phyloP scores from a whole-genome alignment of 2,329 filamentous ascomycete species.

The Penicillium sp. region DNA sequence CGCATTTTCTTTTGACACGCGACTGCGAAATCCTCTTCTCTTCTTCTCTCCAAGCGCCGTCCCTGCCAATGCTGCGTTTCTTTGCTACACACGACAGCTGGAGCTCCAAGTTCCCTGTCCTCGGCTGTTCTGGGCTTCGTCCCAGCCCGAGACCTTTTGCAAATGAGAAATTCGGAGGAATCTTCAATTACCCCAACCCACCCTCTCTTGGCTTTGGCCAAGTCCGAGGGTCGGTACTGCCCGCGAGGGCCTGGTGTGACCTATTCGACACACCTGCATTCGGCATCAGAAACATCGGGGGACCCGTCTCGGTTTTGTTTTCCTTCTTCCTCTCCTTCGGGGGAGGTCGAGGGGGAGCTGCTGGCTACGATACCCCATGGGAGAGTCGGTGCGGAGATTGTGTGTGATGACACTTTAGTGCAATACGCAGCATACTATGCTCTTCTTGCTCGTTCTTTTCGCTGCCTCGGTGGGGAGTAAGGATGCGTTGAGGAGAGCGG shows the following conservation, averaged over 20 bases:
- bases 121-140: conserved; percentile 10
- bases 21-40: conserved; percentile 28
- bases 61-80: conserved; percentile 91
- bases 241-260: conserved; percentile 82
- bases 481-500: conserved; percentile 30
- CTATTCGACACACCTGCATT: conserved; percentile 63
- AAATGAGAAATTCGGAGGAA: conserved; percentile 99
- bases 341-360: not conserved
- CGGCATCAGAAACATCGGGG: conserved; percentile 89
- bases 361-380: conserved; percentile 56
- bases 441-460: conserved; percentile 28
- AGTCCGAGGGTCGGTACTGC: conserved; percentile 49
- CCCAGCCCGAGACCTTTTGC: conserved; percentile 42
- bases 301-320: conserved; percentile 29
- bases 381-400: conserved; percentile 93
- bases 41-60: conserved; percentile 61
- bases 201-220: conserved; percentile 28
- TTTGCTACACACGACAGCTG: conserved; percentile 74
- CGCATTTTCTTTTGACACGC: conserved; percentile 12
- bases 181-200: conserved; percentile 60
- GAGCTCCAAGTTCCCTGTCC: conserved; percentile 20
- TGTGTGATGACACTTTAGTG: conserved; percentile 83
- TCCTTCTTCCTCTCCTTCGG: not conserved
- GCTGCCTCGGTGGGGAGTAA: too few species aligned
- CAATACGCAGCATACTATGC: conserved; percentile 79